These are phyloP conservation scores for Plantago ovata DNA, from an alignment of 257 asterid genomes.

Conservation along the genomic window DNA sequence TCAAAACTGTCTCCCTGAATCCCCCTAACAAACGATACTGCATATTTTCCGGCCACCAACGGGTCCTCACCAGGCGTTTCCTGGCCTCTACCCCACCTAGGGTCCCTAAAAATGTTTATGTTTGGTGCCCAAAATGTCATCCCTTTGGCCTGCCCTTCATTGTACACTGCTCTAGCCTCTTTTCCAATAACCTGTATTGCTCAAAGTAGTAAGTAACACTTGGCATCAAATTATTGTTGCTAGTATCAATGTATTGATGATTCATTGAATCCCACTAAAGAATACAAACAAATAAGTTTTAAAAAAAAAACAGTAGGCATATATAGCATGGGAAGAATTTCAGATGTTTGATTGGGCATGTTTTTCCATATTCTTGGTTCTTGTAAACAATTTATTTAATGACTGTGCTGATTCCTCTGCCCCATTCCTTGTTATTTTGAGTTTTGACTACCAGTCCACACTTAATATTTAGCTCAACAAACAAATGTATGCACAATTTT, in stretches of 20 bases:
- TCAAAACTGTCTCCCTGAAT: conserved; percentile 57
- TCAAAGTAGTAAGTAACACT: neutral
- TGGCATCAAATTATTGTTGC: neutral
- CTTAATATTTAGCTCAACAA: too few relatives aligned
- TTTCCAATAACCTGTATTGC: conserved; percentile 48
- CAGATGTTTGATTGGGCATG: too few relatives aligned
- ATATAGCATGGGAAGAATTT: too few relatives aligned
- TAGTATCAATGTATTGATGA: neutral
- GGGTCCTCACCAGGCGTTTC: conserved; percentile 94
- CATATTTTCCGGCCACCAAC: conserved; percentile 42
- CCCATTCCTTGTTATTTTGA: too few relatives aligned
- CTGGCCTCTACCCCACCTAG: conserved; percentile 91
- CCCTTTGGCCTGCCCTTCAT: conserved; percentile 73
- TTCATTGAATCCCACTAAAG: neutral
- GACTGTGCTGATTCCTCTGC: too few relatives aligned
- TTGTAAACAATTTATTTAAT: too few relatives aligned
- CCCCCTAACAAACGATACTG: conserved; percentile 69
- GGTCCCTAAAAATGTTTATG: conserved; percentile 74
- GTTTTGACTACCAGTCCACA: too few relatives aligned
- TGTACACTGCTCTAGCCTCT: conserved; percentile 75
- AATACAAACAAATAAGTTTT: too few relatives aligned
- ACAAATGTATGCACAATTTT: too few relatives aligned
- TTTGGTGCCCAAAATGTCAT: conserved; percentile 93
- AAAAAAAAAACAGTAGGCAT: too few relatives aligned
- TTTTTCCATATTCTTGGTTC: neutral